Percentiles rank a stretch among this genome's conserved stretches.
Conservation (phyloP, 495 filamentous ascomycete species). For the Daldinia grandis region DNA sequence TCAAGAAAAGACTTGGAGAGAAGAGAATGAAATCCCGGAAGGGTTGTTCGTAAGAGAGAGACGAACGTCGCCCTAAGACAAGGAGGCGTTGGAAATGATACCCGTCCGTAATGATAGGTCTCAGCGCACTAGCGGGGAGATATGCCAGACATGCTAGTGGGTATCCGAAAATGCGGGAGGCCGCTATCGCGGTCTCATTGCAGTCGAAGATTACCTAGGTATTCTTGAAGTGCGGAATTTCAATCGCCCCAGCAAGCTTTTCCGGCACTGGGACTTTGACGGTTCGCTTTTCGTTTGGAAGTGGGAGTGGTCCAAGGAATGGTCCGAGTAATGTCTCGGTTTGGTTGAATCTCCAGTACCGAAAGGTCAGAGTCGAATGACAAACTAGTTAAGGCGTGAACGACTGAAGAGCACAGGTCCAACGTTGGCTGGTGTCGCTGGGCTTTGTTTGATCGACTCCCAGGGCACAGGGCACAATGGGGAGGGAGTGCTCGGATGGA, state of each 20-base stretch:
- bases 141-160: constrained; percentile 36
- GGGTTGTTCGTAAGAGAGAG: constrained; percentile 27
- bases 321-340: constrained; percentile 28
- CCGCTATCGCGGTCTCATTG: constrained; percentile 35
- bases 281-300: neutral
- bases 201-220: constrained; percentile 11
- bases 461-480: constrained; percentile 31
- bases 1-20: constrained; percentile 14
- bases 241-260: constrained; percentile 15
- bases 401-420: constrained; percentile 13
- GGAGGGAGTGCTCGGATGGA: constrained; percentile 17
- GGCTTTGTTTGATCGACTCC: constrained; percentile 40
- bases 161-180: constrained; percentile 22
- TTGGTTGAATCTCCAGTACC: constrained; percentile 18
- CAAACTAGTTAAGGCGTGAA: neutral
- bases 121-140: constrained; percentile 25
- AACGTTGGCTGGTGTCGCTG: constrained; percentile 27
- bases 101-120: constrained; percentile 33
- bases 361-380: constrained; percentile 11
- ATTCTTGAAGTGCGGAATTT: constrained; percentile 16
- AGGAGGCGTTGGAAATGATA: constrained; percentile 25
- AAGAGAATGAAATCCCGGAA: constrained; percentile 25
- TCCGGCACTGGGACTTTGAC: constrained; percentile 13
- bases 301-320: constrained; percentile 13
- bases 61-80: constrained; percentile 24